phyloP scores from a whole-genome alignment of 139 green algal species.

The Picochlorum costavermella region DNA sequence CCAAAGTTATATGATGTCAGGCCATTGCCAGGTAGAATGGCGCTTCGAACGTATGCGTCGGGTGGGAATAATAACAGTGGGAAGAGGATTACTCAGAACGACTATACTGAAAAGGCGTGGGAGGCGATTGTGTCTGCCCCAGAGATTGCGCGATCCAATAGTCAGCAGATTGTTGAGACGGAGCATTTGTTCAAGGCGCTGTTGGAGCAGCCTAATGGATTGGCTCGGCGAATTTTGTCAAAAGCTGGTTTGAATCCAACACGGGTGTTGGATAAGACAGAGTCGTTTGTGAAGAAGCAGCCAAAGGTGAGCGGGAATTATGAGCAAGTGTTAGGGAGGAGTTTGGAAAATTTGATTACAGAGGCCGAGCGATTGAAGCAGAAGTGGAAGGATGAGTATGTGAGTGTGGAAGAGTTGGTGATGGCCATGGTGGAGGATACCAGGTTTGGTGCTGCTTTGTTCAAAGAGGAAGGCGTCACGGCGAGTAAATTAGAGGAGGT shows the following conservation, averaged over 20 bases:
- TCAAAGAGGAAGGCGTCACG: slow-evolving; percentile 57
- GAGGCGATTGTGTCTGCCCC: slow-evolving; percentile 80
- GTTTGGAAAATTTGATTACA: slow-evolving; percentile 82
- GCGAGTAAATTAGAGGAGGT: slow-evolving; percentile 61
- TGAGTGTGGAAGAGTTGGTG: slow-evolving; percentile 92
- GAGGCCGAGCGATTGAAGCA: slow-evolving; percentile 60
- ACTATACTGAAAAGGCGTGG: slow-evolving; percentile 85
- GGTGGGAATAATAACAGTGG: slow-evolving; percentile 20
- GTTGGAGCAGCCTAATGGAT: slow-evolving; percentile 90
- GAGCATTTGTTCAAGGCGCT: slow-evolving; percentile 95
- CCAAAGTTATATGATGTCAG: too few relatives aligned
- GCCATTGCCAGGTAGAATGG: neutral
- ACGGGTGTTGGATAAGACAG: slow-evolving; percentile 64
- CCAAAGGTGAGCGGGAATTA: slow-evolving; percentile 63
- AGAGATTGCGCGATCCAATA: slow-evolving; percentile 66
- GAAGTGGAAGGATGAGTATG: slow-evolving; percentile 61
- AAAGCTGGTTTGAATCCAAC: slow-evolving; percentile 79
- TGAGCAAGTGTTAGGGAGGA: slow-evolving; percentile 81
- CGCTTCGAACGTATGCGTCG: neutral
- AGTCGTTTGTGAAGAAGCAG: slow-evolving; percentile 70
- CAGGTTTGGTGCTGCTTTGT: slow-evolving; percentile 58
- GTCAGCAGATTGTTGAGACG: slow-evolving; percentile 93
- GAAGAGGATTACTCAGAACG: slow-evolving; percentile 74
- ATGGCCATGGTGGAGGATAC: slow-evolving; percentile 72
- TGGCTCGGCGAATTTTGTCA: slow-evolving; percentile 71